Conservation (phyloP, 2,329 filamentous ascomycete genomes). For the Curvularia spicifera region DNA sequence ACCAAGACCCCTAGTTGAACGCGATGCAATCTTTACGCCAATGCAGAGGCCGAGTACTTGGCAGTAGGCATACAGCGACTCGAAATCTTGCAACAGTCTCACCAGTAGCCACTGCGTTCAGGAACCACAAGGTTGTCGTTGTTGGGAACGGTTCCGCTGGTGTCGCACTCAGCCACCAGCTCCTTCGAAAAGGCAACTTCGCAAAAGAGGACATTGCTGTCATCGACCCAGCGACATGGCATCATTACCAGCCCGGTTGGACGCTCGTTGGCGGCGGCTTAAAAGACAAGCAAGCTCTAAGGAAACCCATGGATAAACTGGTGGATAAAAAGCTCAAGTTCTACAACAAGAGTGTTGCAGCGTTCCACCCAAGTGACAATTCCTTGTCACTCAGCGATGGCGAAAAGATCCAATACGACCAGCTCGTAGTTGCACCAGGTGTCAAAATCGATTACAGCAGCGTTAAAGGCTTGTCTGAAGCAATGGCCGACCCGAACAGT, state of each 20-base stretch:
- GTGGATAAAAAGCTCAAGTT: slow-evolving; percentile 67
- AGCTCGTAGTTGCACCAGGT: slow-evolving; percentile 66
- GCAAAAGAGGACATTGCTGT: slow-evolving; percentile 66
- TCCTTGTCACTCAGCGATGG: slow-evolving; percentile 62
- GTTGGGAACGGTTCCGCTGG: slow-evolving; percentile 72
- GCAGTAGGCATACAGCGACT: not conserved
- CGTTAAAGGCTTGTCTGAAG: slow-evolving; percentile 46
- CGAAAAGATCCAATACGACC: slow-evolving; percentile 65
- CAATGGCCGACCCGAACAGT: slow-evolving; percentile 41
- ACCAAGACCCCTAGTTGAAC: not conserved
- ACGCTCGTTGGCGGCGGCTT: slow-evolving; percentile 71
- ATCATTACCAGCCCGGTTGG: slow-evolving; percentile 74
- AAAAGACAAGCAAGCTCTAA: slow-evolving; percentile 66
- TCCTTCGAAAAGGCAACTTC: slow-evolving; percentile 66
- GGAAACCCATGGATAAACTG: slow-evolving; percentile 57
- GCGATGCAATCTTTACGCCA: not conserved
- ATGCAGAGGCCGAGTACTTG: not conserved
- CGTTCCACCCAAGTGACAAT: slow-evolving; percentile 64
- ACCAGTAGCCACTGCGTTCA: slow-evolving; percentile 39
- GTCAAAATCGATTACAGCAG: slow-evolving; percentile 41
- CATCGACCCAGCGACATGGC: slow-evolving; percentile 67
- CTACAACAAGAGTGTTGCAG: slow-evolving; percentile 61
- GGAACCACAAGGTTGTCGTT: slow-evolving; percentile 68
- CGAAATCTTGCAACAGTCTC: slow-evolving; percentile 34
- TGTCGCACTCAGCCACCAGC: slow-evolving; percentile 69